These are phyloP conservation scores for Penicillium sp. DNA, from an alignment of 2,329 filamentous ascomycete genomes.

Conservation along the genomic window DNA sequence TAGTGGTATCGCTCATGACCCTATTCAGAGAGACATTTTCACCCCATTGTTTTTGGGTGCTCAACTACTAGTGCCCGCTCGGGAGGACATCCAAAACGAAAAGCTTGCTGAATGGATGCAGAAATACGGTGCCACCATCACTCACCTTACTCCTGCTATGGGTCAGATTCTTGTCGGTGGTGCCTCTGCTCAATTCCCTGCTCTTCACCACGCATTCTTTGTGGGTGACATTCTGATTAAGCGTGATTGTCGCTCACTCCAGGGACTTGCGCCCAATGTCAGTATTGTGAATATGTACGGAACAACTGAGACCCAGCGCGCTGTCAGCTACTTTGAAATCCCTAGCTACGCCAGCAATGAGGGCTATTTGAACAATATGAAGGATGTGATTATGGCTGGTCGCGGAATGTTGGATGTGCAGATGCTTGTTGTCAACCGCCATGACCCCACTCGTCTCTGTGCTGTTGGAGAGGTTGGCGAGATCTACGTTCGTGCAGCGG, in stretches of 20 bases:
- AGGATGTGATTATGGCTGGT: slow-evolving; percentile 78
- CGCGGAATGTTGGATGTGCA: slow-evolving; percentile 87
- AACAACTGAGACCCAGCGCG: slow-evolving; percentile 78
- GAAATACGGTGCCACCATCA: slow-evolving; percentile 70
- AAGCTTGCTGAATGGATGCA: slow-evolving; percentile 84
- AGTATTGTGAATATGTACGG: slow-evolving; percentile 84
- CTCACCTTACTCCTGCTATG: slow-evolving; percentile 94
- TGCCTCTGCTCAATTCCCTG: slow-evolving; percentile 71
- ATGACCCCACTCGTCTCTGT: slow-evolving; percentile 67
- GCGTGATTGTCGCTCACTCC: slow-evolving; percentile 74
- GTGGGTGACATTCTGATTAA: slow-evolving; percentile 89
- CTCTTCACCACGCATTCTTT: slow-evolving; percentile 78
- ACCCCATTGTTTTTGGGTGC: slow-evolving; percentile 86
- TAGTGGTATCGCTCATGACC: slow-evolving; percentile 71
- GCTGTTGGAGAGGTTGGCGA: slow-evolving; percentile 79
- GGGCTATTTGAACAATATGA: slow-evolving; percentile 61
- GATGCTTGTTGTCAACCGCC: slow-evolving; percentile 74
- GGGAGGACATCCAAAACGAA: slow-evolving; percentile 84
- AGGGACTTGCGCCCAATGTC: slow-evolving; percentile 70
- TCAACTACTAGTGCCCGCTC: slow-evolving; percentile 71
- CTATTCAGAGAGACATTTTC: slow-evolving; percentile 70
- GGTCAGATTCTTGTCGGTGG: slow-evolving; percentile 90
- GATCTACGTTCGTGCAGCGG: slow-evolving; percentile 76
- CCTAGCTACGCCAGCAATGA: slow-evolving; percentile 64
- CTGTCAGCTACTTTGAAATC: slow-evolving; percentile 80